Evolutionary conservation across 2,329 filamentous ascomycete genomes (phyloP).

Genomic region (Paraphoma sp.): DNA sequence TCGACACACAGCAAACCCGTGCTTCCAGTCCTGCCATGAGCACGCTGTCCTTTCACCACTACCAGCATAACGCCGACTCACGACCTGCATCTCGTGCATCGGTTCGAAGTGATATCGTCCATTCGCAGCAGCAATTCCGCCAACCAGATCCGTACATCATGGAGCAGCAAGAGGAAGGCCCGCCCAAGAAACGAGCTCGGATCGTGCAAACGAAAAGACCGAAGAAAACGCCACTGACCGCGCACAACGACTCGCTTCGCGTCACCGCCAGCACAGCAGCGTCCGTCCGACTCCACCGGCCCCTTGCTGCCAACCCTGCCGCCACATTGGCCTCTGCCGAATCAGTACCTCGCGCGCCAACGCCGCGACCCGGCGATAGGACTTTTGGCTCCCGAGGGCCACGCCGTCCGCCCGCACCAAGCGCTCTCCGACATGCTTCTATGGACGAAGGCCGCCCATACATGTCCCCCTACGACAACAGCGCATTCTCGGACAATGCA

Average conservation of each 20-base stretch:
- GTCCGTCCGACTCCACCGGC: constrained; percentile 83
- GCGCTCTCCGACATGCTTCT: constrained; percentile 67
- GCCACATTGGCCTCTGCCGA: constrained; percentile 65
- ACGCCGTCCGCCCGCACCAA: constrained; percentile 50
- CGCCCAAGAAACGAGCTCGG: constrained; percentile 79
- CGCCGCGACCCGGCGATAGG: constrained; percentile 69
- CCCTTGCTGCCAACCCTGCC: constrained; percentile 63
- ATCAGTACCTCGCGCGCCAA: constrained; percentile 77
- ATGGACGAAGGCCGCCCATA: constrained; percentile 50
- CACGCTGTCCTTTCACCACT: constrained; percentile 46
- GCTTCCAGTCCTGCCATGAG: constrained; percentile 54
- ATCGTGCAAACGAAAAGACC: constrained; percentile 75
- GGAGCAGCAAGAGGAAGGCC: constrained; percentile 57
- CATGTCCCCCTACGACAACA: constrained; percentile 41
- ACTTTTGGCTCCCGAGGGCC: constrained; percentile 32
- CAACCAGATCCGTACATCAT: constrained; percentile 27
- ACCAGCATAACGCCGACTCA: constrained; percentile 40
- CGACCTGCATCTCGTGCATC: constrained; percentile 50
- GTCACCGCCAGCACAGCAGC: constrained; percentile 92
- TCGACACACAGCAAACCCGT: constrained; percentile 47
- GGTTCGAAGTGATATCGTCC: constrained; percentile 36
- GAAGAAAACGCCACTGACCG: constrained; percentile 74
- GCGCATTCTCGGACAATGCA: constrained; percentile 50
- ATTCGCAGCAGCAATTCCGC: constrained; percentile 22
- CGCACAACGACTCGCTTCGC: constrained; percentile 78